phyloP scores from a whole-genome alignment of 2,329 filamentous ascomycete species.

The Curvularia sp. region DNA sequence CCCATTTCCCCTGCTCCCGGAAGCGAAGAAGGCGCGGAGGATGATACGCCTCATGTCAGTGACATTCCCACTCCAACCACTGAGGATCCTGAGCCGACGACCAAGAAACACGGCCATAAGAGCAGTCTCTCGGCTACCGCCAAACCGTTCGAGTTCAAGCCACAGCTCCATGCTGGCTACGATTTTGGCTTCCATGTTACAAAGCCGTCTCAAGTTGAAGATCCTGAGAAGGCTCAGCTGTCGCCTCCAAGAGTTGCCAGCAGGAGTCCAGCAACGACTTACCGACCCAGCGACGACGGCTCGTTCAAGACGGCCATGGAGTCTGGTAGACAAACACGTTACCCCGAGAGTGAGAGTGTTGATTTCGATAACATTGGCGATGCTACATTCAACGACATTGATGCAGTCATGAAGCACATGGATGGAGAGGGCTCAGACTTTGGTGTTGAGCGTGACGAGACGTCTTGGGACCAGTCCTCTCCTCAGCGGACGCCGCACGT shows the following conservation, averaged over 20 bases:
- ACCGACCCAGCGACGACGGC: slow-evolving; percentile 50
- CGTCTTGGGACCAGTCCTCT: slow-evolving; percentile 51
- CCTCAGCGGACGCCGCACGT: slow-evolving; percentile 43
- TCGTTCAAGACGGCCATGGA: slow-evolving; percentile 50
- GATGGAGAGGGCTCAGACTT: slow-evolving; percentile 75
- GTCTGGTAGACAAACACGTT: slow-evolving; percentile 40
- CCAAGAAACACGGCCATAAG: slow-evolving; percentile 43
- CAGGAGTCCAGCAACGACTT: slow-evolving; percentile 50
- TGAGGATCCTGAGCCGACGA: slow-evolving; percentile 33
- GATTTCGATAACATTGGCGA: slow-evolving; percentile 47
- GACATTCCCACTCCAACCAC: slow-evolving; percentile 41
- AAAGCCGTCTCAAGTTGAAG: slow-evolving; percentile 44
- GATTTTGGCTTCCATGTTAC: slow-evolving; percentile 51
- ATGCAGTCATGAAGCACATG: slow-evolving; percentile 88
- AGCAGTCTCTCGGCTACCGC: slow-evolving; percentile 73
- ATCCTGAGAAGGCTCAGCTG: slow-evolving; percentile 28
- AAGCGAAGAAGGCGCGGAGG: slow-evolving; percentile 22
- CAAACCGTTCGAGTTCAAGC: slow-evolving; percentile 67
- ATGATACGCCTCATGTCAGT: slow-evolving; percentile 39
- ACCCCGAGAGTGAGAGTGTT: slow-evolving; percentile 48
- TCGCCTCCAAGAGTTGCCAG: slow-evolving; percentile 36
- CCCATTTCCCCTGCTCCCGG: slow-evolving; percentile 17
- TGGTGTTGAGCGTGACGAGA: slow-evolving; percentile 70
- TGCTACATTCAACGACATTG: slow-evolving; percentile 79
- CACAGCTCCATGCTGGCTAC: slow-evolving; percentile 40